Evolutionary conservation across 2,329 filamentous ascomycete species (phyloP).

Genomic region (Bertia moriformis): DNA sequence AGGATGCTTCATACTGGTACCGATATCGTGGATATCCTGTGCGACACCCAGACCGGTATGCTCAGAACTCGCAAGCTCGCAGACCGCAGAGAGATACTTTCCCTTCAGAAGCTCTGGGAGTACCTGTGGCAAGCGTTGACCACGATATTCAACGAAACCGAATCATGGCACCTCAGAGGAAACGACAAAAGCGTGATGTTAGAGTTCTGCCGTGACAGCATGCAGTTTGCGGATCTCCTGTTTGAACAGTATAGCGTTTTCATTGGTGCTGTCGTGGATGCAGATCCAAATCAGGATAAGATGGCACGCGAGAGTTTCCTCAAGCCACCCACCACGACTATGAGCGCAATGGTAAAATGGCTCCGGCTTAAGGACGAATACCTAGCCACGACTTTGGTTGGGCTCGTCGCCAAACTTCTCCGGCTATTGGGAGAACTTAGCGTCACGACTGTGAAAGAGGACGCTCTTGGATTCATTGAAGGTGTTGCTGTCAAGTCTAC

Average conservation of each 20-base stretch:
- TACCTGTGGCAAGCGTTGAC: conserved; percentile 70
- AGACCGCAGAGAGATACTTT: conserved; percentile 43
- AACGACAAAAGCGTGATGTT: conserved; percentile 68
- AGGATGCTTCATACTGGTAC: conserved; percentile 45
- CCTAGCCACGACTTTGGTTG: conserved; percentile 68
- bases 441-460: conserved; percentile 48
- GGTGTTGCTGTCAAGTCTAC: conserved; percentile 43
- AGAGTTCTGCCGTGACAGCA: conserved; percentile 84
- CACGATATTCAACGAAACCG: conserved; percentile 69
- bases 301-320: conserved; percentile 9
- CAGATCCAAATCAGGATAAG: conserved; percentile 18
- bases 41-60: conserved; percentile 35
- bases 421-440: conserved; percentile 64
- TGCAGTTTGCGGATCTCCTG: conserved; percentile 78
- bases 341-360: conserved; percentile 59
- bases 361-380: conserved; percentile 78
- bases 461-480: conserved; percentile 44
- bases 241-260: conserved; percentile 78
- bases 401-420: conserved; percentile 71
- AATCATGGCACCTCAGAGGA: conserved; percentile 61
- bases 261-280: conserved; percentile 28
- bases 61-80: conserved; percentile 34
- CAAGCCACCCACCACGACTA: conserved; percentile 12
- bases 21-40: conserved; percentile 49
- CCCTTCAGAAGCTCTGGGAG: conserved; percentile 68